Evolutionary conservation across 192 early-diverging fungal genomes (phyloP), one percentile per base, ranked within the genome.

Genomic region (Piromyces finnis): DNA sequence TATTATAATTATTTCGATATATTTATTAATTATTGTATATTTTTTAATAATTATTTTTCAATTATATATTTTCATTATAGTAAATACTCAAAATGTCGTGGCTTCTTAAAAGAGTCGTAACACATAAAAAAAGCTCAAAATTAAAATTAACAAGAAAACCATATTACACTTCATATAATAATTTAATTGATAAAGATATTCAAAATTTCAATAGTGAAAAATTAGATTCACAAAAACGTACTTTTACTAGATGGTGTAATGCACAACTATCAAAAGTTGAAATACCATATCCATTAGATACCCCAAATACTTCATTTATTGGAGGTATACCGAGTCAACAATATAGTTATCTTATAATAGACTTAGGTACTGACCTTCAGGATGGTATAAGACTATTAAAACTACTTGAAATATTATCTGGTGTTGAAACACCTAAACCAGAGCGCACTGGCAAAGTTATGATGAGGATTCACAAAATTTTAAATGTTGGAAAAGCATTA

Each of bases 401-500:
- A 29, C 80, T 84, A 17, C 29, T 84, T 28, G 79, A 82, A 81
- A 80, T 81, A 7, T 80, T 84, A 22, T 81, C 80, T 78, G 82
- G 82, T 28, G 81, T 83, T 28, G 36, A 78, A 28, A 29, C 77
- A 16, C 28, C 29, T 2, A 79, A 78, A 37, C 29, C 28, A 30
- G 82, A 77, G 29, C 28, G 28, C 18, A 80, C 77, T 29, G 51
- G 51, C n/a, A 17, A 26, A 11, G 26, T 68, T 22, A 29, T 84
- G 29, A 81, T 84, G 79, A 78, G 84, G n/a, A 84, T 84, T 29
- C 82, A 84, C 59, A 84, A 79, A 30, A 81, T 84, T 35, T 80
- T 84, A 32, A 84, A 84, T 39, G 84, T 84, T 17, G 84, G 83
- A 29, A 84, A 84, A 78, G 79, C 79, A 16, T 41, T 84, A 16